Conservation (phyloP, 768 basidiomycete species). For the Dacryopinax spathularia region DNA sequence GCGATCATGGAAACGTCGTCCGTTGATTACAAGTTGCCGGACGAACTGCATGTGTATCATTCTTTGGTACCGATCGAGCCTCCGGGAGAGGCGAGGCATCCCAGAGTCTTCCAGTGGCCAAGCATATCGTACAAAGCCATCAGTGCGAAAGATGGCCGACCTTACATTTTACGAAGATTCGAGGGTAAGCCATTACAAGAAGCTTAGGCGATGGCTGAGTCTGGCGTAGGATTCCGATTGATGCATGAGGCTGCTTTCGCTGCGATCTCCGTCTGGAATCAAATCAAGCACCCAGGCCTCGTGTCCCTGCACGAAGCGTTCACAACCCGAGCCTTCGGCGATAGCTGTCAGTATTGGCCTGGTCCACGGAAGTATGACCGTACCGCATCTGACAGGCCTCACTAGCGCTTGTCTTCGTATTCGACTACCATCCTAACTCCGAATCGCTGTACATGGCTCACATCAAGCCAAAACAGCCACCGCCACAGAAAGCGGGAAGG, state of each 20-base stretch:
- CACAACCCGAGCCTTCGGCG: conserved; percentile 82
- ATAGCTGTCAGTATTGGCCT: conserved; percentile 53
- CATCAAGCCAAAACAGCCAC: conserved; percentile 32
- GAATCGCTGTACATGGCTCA: conserved; percentile 70
- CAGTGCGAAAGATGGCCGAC: conserved; percentile 56
- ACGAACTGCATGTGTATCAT: conserved; percentile 84
- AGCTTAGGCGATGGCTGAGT: background rate
- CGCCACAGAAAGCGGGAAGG: background rate
- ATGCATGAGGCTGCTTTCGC: conserved; percentile 67
- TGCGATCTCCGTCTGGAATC: conserved; percentile 73
- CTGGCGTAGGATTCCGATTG: conserved; percentile 58
- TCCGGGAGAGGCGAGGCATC: conserved; percentile 44
- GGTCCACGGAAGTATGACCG: background rate
- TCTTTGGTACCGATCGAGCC: conserved; percentile 67
- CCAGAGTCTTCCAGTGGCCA: conserved; percentile 68
- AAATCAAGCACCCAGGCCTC: conserved; percentile 72
- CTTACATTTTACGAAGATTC: conserved; percentile 67
- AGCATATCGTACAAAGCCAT: conserved; percentile 75
- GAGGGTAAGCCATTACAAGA: conserved; percentile 48
- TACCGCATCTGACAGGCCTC: conserved; percentile 7
- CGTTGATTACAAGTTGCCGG: conserved; percentile 50
- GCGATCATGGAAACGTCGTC: conserved; percentile 25
- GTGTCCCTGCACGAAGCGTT: conserved; percentile 80
- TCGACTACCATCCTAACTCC: conserved; percentile 74
- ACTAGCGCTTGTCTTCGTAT: conserved; percentile 78